phyloP scores from a whole-genome alignment of 495 filamentous ascomycete species.

The Hypoxylon lienhwacheense region DNA sequence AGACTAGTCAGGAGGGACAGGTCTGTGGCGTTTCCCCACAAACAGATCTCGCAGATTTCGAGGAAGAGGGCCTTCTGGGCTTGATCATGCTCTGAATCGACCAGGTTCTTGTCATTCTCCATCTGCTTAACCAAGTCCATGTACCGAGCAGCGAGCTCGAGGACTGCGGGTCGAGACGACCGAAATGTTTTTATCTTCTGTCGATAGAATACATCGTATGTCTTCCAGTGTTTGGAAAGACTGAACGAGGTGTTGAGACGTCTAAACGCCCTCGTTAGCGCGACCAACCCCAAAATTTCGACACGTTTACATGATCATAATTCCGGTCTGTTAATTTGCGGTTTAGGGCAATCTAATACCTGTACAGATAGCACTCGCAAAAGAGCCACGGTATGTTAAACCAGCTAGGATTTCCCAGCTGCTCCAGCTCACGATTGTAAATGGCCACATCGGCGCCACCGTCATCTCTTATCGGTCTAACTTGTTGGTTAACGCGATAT shows the following conservation, averaged over 20 bases:
- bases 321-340: too few species aligned
- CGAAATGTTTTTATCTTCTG: constrained; percentile 94
- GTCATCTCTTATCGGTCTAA: constrained; percentile 80
- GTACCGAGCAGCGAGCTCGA: constrained; percentile 82
- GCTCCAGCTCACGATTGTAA: constrained; percentile 85
- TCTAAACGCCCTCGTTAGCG: constrained; percentile 49
- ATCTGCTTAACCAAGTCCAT: constrained; percentile 61
- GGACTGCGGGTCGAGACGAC: constrained; percentile 86
- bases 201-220: constrained; percentile 85
- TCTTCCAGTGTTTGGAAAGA: constrained; percentile 83
- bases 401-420: constrained; percentile 76
- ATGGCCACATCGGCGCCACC: constrained; percentile 72
- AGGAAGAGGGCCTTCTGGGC: constrained; percentile 77
- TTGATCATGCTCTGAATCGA: constrained; percentile 59
- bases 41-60: constrained; percentile 95
- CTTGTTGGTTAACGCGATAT: constrained; percentile 9
- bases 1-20: constrained; percentile 86
- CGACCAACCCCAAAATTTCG: background rate
- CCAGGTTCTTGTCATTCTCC: constrained; percentile 39
- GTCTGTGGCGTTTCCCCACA: constrained; percentile 98
- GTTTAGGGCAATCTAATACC: constrained; percentile 49
- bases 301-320: background rate
- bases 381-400: constrained; percentile 84
- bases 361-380: constrained; percentile 92
- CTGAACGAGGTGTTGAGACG: constrained; percentile 75